These are phyloP conservation scores for Podila epicladia DNA, from an alignment of 192 early-diverging fungal species.

Conservation along the genomic window DNA sequence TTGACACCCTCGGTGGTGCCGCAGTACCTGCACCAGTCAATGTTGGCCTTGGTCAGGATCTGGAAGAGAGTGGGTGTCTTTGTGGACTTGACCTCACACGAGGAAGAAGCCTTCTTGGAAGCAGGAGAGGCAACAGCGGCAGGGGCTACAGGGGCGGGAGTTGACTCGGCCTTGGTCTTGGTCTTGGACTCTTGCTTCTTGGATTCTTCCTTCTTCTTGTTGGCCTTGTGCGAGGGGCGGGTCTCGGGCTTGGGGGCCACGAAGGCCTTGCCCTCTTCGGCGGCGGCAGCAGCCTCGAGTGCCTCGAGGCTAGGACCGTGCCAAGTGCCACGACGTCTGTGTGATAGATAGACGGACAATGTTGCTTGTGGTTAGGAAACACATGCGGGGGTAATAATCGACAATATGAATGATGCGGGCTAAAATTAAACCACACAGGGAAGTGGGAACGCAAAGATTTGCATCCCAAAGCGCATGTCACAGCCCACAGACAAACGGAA, in stretches of 20 bases:
- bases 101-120: neutral
- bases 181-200: constrained; percentile 11
- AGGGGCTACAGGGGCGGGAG: neutral
- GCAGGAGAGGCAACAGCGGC: neutral
- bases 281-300: constrained; percentile 25
- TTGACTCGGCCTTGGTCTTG: constrained; percentile 8
- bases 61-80: constrained; percentile 70
- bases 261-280: constrained; percentile 2
- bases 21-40: constrained; percentile 94
- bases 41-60: constrained; percentile 63
- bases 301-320: constrained; percentile 48
- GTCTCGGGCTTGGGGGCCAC: constrained; percentile 3
- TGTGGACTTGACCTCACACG: constrained; percentile 18
- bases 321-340: constrained; percentile 49
- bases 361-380: too few species aligned
- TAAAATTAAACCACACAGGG: too few species aligned
- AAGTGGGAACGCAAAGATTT: too few species aligned
- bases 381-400: too few species aligned
- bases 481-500: neutral
- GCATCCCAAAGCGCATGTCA: neutral
- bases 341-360: neutral
- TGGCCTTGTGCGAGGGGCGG: neutral
- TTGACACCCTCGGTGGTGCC: constrained; percentile 90
- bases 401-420: too few species aligned
- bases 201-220: constrained; percentile 5